Base-by-base conservation (phyloP, 2,329 filamentous ascomycete species). In the Saccharata proteae region DNA sequence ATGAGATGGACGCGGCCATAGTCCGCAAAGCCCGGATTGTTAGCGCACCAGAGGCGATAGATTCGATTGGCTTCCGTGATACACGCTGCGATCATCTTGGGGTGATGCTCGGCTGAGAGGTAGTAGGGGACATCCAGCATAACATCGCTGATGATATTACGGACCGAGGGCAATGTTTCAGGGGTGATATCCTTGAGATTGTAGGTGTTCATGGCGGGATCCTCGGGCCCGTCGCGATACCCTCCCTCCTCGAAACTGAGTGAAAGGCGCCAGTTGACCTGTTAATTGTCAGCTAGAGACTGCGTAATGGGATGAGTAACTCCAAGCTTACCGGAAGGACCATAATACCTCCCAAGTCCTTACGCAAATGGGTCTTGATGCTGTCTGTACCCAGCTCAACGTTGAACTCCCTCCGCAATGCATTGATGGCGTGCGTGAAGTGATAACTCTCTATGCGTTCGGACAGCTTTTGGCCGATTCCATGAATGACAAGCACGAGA, bases 61-160 rank as follows among this genome's bases (percentile, higher is more conserved):
- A 98, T 82, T 4, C 88, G 74, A 48, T 98, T 98, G 6, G 90
- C 88, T 59, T 98, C 90, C 36, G 70, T 71, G 23, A 93, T 77
- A 28, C 94, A 76, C 1, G 90, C 86, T 25, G 77, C 70, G 30
- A 93, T 80, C 86, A 98, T 96, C 54, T 85, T 93, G 4, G 78
- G 73, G 47, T 96, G 93, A 57, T 96, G 88, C 35, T 55, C 48
- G 37, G 92, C 81, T 0, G 88, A 96, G 59, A 98, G 77, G 58
- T 96, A 98, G 51, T 93, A 96, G 0, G 90, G 90, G 29, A 98
- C 88, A 51, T 98, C 90, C 29, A 96, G 78, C 84, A 98, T 94
- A 44, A 98, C 84, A 52, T 98, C 90, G 24, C 82, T 92, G 38
- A 98, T 92, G 50, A 98, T 75, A 48, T 80, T 83, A 26, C 90